Conservation (phyloP, 371 early-diverging fungal species). For the Nosema muscidifuracis region DNA sequence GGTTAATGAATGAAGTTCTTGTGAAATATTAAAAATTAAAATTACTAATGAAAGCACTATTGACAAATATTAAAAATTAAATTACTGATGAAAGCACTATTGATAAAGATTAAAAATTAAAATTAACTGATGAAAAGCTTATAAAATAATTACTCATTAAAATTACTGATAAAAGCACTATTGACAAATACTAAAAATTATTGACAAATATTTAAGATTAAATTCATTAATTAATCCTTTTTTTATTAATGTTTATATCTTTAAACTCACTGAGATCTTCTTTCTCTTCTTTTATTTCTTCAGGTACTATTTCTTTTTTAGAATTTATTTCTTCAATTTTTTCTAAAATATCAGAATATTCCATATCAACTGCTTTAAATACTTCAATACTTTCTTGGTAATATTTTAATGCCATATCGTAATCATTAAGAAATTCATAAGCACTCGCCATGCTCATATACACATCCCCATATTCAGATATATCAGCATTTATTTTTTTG, state of each 20-base stretch:
- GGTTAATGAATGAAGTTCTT: too few species aligned
- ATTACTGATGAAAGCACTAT: too few species aligned
- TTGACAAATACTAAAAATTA: too few species aligned
- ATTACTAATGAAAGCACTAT: too few species aligned
- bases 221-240: background rate
- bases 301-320: conserved; percentile 3
- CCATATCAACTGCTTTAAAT: conserved; percentile 1
- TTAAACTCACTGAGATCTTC: conserved; percentile 13
- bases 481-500: conserved; percentile 19
- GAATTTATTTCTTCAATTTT: conserved; percentile 16
- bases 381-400: conserved; percentile 10
- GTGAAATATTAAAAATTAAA: too few species aligned
- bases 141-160: too few species aligned
- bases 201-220: too few species aligned
- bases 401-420: conserved; percentile 2
- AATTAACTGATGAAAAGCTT: too few species aligned
- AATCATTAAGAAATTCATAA: conserved; percentile 41
- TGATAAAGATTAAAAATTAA: too few species aligned
- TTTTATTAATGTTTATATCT: background rate
- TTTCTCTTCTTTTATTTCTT: conserved; percentile 9
- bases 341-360: background rate
- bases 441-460: conserved; percentile 21
- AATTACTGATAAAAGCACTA: too few species aligned
- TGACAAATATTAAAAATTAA: too few species aligned
- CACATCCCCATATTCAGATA: conserved; percentile 22